Base-by-base conservation (phyloP, 371 early-diverging fungal species). In the Conidiobolus incongruus region DNA sequence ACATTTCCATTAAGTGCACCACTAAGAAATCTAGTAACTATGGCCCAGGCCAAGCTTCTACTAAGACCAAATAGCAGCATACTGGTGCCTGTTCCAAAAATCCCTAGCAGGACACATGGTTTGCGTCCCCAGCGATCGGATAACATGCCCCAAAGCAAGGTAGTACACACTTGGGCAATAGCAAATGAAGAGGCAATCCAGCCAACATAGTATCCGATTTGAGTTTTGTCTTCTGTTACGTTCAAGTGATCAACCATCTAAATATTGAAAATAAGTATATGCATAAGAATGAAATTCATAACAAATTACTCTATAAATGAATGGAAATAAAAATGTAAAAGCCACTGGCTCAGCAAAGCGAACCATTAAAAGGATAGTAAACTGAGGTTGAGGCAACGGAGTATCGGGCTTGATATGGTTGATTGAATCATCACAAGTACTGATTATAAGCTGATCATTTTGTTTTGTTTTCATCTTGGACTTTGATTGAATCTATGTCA, bases 1-100 rank as follows among this genome's bases (percentile, higher is more conserved):
- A 78, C 63, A 47, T 87, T 92, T 12, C 72, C 75, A 52, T 81
- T 83, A 33, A 89, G 49, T 15, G 81, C 42, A 5, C 92, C 92
- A 49, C 77, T 74, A 24, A 75, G 38, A 11, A 63, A 54, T 3
- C 86, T 68, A 8, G 70, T 61, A 6, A 58, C 50, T 20, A 87
- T 44, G 2, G 86, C 88, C 70, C 67, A 72, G 4, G 52, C 34
- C 31, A 72, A 70, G 1, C 71, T 64, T 22, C 65, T 68, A 26
- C 76, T 71, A 13, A 81, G 47, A 0, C 87, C 92, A 58, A 92
- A 88, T 28, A 75, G 40, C 12, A 77, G 17, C 17, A 68, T 66
- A 15, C 73, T 65, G 3, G 72, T 45, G 2, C 72, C 61, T 8
- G 80, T 84, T 21, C 85, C 84, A 17, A 70, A 45, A 10, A 87